Percentiles rank a stretch among this genome's conserved stretches.
phyloP scores from a whole-genome alignment of 768 basidiomycete genomes.

The Amyloporia xantha region DNA sequence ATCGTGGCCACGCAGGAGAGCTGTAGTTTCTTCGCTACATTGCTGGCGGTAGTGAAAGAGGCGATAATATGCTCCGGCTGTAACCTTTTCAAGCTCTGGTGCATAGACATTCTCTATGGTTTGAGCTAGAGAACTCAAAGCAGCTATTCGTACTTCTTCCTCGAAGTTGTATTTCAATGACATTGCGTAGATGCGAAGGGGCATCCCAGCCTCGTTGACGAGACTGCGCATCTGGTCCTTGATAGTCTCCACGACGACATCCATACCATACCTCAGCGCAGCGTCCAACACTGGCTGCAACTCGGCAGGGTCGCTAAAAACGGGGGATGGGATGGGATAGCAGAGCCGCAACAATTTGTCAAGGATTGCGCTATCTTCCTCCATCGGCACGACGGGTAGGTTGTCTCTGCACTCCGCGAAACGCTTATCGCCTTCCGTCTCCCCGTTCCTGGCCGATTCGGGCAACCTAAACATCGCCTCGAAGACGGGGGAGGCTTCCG shows the following conservation, averaged over 20 bases:
- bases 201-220: neutral
- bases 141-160: neutral
- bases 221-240: neutral
- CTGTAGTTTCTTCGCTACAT: neutral
- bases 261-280: neutral
- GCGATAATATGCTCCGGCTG: constrained; percentile 34
- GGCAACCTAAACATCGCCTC: constrained; percentile 9
- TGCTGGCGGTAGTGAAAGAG: constrained; percentile 35
- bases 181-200: neutral
- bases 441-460: neutral
- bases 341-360: constrained; percentile 3
- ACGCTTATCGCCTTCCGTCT: neutral
- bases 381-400: neutral
- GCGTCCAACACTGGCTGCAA: neutral
- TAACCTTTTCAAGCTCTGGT: constrained; percentile 35
- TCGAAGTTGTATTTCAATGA: neutral
- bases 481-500: constrained; percentile 12
- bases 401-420: neutral
- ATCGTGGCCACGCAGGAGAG: neutral
- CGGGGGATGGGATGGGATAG: constrained; percentile 6
- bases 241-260: neutral
- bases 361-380: neutral
- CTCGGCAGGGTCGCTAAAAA: neutral
- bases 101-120: constrained; percentile 16
- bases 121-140: neutral